Evolutionary conservation across 2,329 filamentous ascomycete species (phyloP).

Genomic region (Fusarium duplospermum): DNA sequence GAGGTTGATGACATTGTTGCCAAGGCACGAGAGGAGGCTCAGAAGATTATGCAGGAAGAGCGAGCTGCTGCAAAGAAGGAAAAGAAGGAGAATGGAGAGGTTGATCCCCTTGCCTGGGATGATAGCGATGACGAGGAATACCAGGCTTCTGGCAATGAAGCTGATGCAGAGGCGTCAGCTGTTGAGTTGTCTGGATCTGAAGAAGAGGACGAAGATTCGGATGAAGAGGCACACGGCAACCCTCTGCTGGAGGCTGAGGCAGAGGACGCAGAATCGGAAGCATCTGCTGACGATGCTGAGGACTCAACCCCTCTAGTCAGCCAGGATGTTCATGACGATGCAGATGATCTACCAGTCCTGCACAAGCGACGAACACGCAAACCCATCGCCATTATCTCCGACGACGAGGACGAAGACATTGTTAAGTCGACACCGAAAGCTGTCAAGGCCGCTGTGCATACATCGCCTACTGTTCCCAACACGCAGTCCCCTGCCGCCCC

Average conservation of each 20-base stretch:
- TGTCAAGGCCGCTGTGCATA: slow-evolving; percentile 52
- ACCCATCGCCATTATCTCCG: slow-evolving; percentile 66
- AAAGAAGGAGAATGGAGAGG: slow-evolving; percentile 58
- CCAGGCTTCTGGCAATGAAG: slow-evolving; percentile 52
- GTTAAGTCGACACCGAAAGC: slow-evolving; percentile 62
- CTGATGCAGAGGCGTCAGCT: slow-evolving; percentile 53
- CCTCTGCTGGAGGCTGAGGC: slow-evolving; percentile 55
- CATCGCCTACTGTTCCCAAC: slow-evolving; percentile 57
- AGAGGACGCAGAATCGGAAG: slow-evolving; percentile 53
- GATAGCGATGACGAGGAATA: slow-evolving; percentile 68
- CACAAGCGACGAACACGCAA: slow-evolving; percentile 63
- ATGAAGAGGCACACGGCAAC: slow-evolving; percentile 50
- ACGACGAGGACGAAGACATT: slow-evolving; percentile 68
- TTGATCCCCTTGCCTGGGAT: slow-evolving; percentile 66
- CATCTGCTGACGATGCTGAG: slow-evolving; percentile 34
- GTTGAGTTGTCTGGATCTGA: slow-evolving; percentile 61
- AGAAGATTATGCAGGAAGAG: slow-evolving; percentile 80
- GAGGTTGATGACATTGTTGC: slow-evolving; percentile 90
- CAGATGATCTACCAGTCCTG: slow-evolving; percentile 54
- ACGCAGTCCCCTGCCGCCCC: slow-evolving; percentile 66
- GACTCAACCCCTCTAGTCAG: slow-evolving; percentile 54
- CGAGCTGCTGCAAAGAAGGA: slow-evolving; percentile 77
- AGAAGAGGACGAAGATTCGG: slow-evolving; percentile 50
- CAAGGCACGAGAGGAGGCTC: slow-evolving; percentile 81
- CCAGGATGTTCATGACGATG: slow-evolving; percentile 45